Evolutionary conservation across 139 green algal genomes (phyloP).

Genomic region (Nannochloris sp.): DNA sequence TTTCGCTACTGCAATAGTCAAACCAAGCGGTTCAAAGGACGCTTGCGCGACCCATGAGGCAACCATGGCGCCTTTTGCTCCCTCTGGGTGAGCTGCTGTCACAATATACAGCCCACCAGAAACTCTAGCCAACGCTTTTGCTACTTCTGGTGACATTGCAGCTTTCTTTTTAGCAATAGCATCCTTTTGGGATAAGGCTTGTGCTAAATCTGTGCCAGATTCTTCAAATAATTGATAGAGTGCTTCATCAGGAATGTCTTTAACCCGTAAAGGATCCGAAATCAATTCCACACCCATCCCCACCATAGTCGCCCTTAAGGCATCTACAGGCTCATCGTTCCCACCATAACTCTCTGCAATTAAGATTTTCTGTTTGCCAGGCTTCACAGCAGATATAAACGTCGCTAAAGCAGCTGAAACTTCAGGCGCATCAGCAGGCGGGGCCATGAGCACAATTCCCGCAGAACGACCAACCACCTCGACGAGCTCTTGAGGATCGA

Average conservation of each 20-base stretch:
- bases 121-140: conserved; percentile 80
- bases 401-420: conserved; percentile 53
- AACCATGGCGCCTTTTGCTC: conserved; percentile 54
- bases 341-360: conserved; percentile 91
- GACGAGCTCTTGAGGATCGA: conserved; percentile 75
- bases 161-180: conserved; percentile 63
- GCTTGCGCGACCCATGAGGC: conserved; percentile 84
- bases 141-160: conserved; percentile 66
- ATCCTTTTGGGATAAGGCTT: conserved; percentile 77
- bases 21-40: conserved; percentile 91
- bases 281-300: conserved; percentile 46
- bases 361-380: conserved; percentile 78
- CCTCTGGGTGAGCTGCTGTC: conserved; percentile 67
- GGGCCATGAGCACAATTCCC: conserved; percentile 81
- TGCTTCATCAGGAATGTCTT: conserved; percentile 37
- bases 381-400: conserved; percentile 67
- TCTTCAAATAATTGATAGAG: conserved; percentile 87
- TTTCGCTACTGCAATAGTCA: conserved; percentile 95
- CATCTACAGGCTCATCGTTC: conserved; percentile 90
- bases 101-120: conserved; percentile 88
- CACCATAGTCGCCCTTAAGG: conserved; percentile 54
- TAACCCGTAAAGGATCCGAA: conserved; percentile 67
- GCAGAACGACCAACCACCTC: conserved; percentile 50
- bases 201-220: conserved; percentile 78
- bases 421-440: conserved; percentile 41